Evolutionary conservation across 2,329 filamentous ascomycete genomes (phyloP).

Genomic region (Achaetomium macrosporum): DNA sequence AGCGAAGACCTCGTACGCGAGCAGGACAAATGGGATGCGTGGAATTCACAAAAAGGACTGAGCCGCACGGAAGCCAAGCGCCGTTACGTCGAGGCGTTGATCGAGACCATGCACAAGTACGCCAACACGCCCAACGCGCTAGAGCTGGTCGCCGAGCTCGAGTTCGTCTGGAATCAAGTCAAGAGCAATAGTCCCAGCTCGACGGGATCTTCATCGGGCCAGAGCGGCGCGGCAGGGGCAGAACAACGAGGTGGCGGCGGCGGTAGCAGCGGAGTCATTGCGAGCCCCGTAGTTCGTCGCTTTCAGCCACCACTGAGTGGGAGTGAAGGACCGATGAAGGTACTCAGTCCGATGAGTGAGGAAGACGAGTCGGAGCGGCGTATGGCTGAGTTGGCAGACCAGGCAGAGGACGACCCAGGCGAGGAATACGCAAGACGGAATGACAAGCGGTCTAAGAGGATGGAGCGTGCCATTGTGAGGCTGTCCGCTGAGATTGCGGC

Average conservation of each 20-base stretch:
- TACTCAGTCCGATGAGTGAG: slow-evolving; percentile 82
- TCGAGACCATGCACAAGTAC: slow-evolving; percentile 95
- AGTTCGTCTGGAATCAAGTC: slow-evolving; percentile 99
- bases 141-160: slow-evolving; percentile 87
- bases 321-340: slow-evolving; percentile 54
- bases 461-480: slow-evolving; percentile 80
- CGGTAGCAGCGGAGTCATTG: slow-evolving; percentile 31
- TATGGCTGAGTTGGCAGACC: slow-evolving; percentile 39
- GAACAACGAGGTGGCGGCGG: slow-evolving; percentile 1
- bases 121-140: slow-evolving; percentile 82
- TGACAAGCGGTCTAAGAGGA: slow-evolving; percentile 68
- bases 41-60: slow-evolving; percentile 80
- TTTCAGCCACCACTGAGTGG: slow-evolving; percentile 44
- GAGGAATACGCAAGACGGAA: slow-evolving; percentile 37
- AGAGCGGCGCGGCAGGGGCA: slow-evolving; percentile 29
- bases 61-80: slow-evolving; percentile 89
- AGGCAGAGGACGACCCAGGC: slow-evolving; percentile 35
- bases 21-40: slow-evolving; percentile 82
- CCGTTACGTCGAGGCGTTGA: slow-evolving; percentile 86
- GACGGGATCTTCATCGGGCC: slow-evolving; percentile 38
- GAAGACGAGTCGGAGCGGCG: slow-evolving; percentile 60
- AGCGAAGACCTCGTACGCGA: slow-evolving; percentile 54
- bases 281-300: slow-evolving; percentile 34
- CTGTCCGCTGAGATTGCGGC: slow-evolving; percentile 91
- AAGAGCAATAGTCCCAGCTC: slow-evolving; percentile 69